Evolutionary conservation across 345 rosid species (phyloP), one percentile per base, ranked within the genome.

Genomic region (rapeseed (Brassica napus)): DNA sequence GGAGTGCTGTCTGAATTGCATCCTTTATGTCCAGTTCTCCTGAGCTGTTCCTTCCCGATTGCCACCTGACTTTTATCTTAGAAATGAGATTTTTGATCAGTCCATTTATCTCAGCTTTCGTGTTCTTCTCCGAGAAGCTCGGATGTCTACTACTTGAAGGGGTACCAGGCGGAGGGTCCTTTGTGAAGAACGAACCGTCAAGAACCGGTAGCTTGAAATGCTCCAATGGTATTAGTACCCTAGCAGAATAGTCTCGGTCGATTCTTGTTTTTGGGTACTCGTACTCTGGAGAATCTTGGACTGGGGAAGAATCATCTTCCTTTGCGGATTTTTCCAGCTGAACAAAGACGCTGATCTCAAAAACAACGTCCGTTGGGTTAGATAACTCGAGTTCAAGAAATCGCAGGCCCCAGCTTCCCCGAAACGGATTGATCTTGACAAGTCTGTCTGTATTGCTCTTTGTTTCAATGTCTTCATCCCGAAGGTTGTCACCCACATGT

Each of bases 341-440:
- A 75, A 96, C 97, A 4, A 88, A 92, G 70, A 96, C 97, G 14
- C 90, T 84, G 52, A 89, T 88, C 79, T 96, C 98, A 82, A 96
- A 93, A 72, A 91, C 97, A 34, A 93, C 92, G 59, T 92, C 97
- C 39, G 99, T 93, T 60, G 99, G 98, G 80, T 93, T 96, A 60
- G 89, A 89, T 84, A 96, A 69, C 87, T 96, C 99, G 30, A 96
- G 89, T 81, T 96, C 99, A 26, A 96, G 92, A 83, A 96, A 92
- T 39, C 94, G 94, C 8, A 96, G 81, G 34, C 99, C 98, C 99
- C 99, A 93, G 80, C 99, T 96, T 80, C 99, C 99, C 84, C 98
- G 85, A 64, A 87, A 91, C 57, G 97, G 98, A 84, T 96, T 91
- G 28, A 93, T 93, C 81, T 93, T 96, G 74, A 92, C 90, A 76